Evolutionary conservation across 768 basidiomycete species (phyloP).

Genomic region (Auricularia auricula-judae): DNA sequence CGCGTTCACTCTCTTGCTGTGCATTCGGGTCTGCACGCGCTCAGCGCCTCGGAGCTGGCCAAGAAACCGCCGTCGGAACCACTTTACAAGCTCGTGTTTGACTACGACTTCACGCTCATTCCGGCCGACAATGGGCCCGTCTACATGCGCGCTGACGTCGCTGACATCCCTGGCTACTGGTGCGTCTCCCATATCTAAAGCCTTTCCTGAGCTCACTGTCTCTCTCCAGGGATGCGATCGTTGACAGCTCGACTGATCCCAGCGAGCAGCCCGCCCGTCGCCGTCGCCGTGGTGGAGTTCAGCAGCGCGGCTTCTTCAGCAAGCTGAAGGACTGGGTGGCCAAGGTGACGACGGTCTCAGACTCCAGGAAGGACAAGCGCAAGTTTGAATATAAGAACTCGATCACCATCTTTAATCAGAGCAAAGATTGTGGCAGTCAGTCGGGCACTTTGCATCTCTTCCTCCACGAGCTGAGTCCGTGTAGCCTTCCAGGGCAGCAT

Average conservation of each 20-base stretch:
- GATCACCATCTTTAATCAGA: neutral
- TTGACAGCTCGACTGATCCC: no score
- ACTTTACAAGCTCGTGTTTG: conserved; percentile 1
- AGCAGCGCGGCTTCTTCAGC: neutral
- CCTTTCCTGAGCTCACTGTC: neutral
- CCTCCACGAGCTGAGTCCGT: no score
- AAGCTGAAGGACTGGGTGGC: neutral
- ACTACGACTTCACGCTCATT: conserved; percentile 2
- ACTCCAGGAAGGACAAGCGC: neutral
- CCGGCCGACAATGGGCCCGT: conserved; percentile 5
- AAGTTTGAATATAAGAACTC: neutral
- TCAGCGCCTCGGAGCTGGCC: neutral
- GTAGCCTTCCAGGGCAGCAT: no score
- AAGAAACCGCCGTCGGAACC: conserved; percentile 1
- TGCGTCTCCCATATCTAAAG: neutral
- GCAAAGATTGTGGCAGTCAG: neutral
- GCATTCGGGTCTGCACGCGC: neutral
- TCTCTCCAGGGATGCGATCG: neutral
- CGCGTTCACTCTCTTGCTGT: neutral
- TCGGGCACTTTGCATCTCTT: neutral
- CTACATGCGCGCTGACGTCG: neutral
- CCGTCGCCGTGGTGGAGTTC: no score
- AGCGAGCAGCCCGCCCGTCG: no score
- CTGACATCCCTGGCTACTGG: conserved; percentile 1
- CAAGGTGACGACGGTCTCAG: neutral